Evolutionary conservation across 1,284 basidiomycete genomes (phyloP), one percentile per base, ranked within the genome.

Genomic region (Hemileia vastatrix): DNA sequence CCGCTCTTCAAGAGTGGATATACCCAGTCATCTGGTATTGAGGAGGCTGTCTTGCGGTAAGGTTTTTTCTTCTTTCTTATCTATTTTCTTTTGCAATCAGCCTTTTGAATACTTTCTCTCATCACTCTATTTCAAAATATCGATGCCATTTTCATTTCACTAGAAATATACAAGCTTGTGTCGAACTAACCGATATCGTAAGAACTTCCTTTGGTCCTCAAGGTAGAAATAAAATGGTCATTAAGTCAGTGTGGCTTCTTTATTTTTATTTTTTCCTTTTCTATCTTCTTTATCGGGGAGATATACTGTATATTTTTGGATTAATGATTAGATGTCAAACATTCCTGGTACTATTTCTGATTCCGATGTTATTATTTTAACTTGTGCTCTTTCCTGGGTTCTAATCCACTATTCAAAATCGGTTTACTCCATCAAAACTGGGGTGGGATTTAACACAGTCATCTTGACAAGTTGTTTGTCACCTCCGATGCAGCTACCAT

Each of bases 401-500:
- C n/a, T n/a, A n/a, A n/a, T n/a, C n/a, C n/a, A n/a, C n/a, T n/a
- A n/a, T n/a, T n/a, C n/a, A n/a, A n/a, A n/a, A n/a, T n/a, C n/a
- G n/a, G n/a, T n/a, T n/a, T n/a, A n/a, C n/a, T n/a, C n/a, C 32
- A 49, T 13, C 27, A 27, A 13, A 51, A 51, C 11, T 23, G 6
- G 49, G 24, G n/a, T 3, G 24, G 6, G 18, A 24, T 50, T 19
- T 27, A 18, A 6, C 5, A 8, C 5, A 54, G 58, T n/a, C 95
- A 98, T 78, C 81, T 99, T 49, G 92, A 92, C 63, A 83, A 86
- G 74, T 81, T 97, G 53, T 98, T 98, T 77, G 93, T 98, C 64
- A 99, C 95, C 31, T 95, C 90, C 54, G 95, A 99, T 83, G 94
- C 95, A 6, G 95, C 95, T 8, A 98, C 95, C 63, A 98, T 99